Evolutionary conservation across 352 stramenopile genomes (phyloP), one percentile per base, ranked within the genome.

Genomic region (Phytophthora lateralis): DNA sequence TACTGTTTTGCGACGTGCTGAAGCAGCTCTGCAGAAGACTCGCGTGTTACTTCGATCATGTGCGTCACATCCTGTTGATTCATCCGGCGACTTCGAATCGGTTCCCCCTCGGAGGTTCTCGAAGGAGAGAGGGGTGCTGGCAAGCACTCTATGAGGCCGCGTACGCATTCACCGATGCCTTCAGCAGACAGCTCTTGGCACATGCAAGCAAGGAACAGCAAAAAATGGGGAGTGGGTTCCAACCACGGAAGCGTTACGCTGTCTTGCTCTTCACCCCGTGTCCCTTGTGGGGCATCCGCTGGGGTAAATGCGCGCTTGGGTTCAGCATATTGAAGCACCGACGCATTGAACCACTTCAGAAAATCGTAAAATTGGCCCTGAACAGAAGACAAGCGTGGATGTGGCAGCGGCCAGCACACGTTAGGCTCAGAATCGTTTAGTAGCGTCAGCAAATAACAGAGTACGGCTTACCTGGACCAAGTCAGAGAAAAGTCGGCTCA

Each of bases 341-440:
- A 69, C 6, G 52, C 49, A 50, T 91, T 93, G 45, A 93, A 91
- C 86, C 86, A 95, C 55, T 88, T 87, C 2, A 95, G 54, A 44
- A 92, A 93, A 38, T 81, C 62, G 60, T 90, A 92, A 49, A 95
- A 92, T 64, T 91, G 80, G 4, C 65, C 76, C 75, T 89, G 44
- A 20, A 18, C 39, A 29, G 6, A 29, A 64, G 18, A 56, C 1
- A 48, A 42, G 29, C 21, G 49, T 20, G 35, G 21, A 2, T 45
- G 0, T 27, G n/a, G 6, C 17, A 26, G 38, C 20, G 30, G 30
- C 8, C 29, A 27, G 10, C 27, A 51, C 18, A 48, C 11, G 55
- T 27, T 15, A 69, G 10, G 5, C 15, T 15, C 34, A 39, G 12
- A 4, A 39, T 18, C 8, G 17, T 24, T 15, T 26, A 45, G 8